Evolutionary conservation across 352 stramenopile species (phyloP).

Genomic region (Phytopythium oedochilum): DNA sequence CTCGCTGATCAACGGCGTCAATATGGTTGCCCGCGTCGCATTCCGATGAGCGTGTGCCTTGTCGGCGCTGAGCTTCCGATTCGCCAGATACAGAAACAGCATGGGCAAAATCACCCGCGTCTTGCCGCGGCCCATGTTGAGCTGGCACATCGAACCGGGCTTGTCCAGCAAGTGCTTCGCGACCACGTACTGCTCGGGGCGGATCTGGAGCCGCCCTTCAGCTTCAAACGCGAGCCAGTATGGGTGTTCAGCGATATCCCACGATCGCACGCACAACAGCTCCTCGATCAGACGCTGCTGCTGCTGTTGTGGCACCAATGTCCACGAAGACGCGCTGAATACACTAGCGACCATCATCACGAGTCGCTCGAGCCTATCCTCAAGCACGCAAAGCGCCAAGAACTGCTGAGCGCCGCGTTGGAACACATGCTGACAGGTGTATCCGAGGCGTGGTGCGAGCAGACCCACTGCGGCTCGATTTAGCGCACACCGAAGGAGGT

Average conservation of each 20-base stretch:
- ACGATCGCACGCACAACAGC: slow-evolving; percentile 36
- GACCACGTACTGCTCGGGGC: slow-evolving; percentile 75
- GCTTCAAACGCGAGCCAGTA: slow-evolving; percentile 88
- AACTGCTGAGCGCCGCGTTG: slow-evolving; percentile 16
- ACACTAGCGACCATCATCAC: slow-evolving; percentile 8
- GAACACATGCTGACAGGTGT: slow-evolving; percentile 11
- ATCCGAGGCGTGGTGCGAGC: slow-evolving; percentile 20
- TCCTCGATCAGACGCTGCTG: slow-evolving; percentile 45
- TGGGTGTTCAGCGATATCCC: slow-evolving; percentile 46
- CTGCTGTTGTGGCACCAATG: neutral
- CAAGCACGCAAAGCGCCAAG: slow-evolving; percentile 67
- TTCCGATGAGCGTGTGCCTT: neutral
- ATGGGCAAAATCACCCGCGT: slow-evolving; percentile 88
- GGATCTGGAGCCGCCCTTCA: slow-evolving; percentile 75
- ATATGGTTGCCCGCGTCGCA: slow-evolving; percentile 57
- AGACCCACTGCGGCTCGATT: slow-evolving; percentile 25
- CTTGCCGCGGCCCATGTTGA: slow-evolving; percentile 89
- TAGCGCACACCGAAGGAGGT: slow-evolving; percentile 35
- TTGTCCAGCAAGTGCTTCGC: slow-evolving; percentile 67
- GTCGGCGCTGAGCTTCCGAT: slow-evolving; percentile 3
- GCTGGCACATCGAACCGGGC: slow-evolving; percentile 63
- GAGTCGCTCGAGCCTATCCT: slow-evolving; percentile 66
- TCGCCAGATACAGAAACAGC: slow-evolving; percentile 71
- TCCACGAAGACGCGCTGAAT: slow-evolving; percentile 7
- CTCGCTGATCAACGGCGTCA: slow-evolving; percentile 58